Evolutionary conservation across 345 rosid species (phyloP), one percentile per base, ranked within the genome.

Genomic region (Euphorbia lathyris): DNA sequence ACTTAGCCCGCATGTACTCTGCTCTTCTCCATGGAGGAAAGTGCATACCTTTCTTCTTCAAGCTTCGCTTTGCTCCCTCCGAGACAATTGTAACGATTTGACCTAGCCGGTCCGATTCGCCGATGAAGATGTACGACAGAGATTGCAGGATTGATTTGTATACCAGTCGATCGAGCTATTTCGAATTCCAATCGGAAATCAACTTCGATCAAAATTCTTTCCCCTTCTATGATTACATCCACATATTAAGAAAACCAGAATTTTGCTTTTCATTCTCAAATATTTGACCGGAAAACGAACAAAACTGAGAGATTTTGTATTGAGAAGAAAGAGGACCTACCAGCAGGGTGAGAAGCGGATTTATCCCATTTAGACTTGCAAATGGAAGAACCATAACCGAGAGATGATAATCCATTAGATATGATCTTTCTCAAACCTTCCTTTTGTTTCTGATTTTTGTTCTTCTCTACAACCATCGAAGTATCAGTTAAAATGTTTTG

Each of bases 281-380:
- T 25, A 7, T 20, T 29, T 19, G 4, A 50, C 27, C 2, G 17
- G 29, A 32, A 50, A 19, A 48, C 23, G 4, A 62, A 60, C 69
- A 34, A 17, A 23, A 3, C n/a, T n/a, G n/a, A n/a, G n/a, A n/a
- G n/a, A n/a, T n/a, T n/a, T n/a, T n/a, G n/a, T n/a, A n/a, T n/a
- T n/a, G n/a, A n/a, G n/a, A n/a, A n/a, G n/a, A n/a, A n/a, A n/a
- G n/a, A n/a, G n/a, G n/a, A n/a, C n/a, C n/a, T 74, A 95, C 97
- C 97, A 45, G 93, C 97, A 6, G 97, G 97, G 74, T 79, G 83
- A 0, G 92, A 82, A 0, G 84, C 65, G 40, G 91, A 73, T 74
- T 86, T 90, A 0, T 92, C 98, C 99, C 99, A 95, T 84, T 87
- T 87, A 5, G 99, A 92, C 82, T 85, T 90, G 83, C 99, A 95